Evolutionary conservation across 1,284 basidiomycete species (phyloP), one percentile per base, ranked within the genome.

Genomic region (Trichosporon coremiiforme): DNA sequence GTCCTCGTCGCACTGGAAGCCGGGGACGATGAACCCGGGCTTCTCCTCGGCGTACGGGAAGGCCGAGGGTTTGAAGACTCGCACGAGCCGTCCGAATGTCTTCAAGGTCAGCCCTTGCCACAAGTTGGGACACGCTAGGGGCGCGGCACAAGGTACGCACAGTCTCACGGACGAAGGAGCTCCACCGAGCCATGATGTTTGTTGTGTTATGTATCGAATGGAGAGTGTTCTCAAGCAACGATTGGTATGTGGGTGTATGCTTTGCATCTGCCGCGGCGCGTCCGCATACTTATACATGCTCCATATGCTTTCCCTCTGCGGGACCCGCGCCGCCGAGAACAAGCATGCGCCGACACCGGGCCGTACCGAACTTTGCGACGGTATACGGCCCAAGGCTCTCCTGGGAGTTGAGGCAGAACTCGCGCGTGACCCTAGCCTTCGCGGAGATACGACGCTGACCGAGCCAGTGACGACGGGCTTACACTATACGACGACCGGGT

Each of bases 21-120:
- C 71, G 17, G 75, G 75, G 3, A 76, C 47, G 6, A 57, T 64
- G 33, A 71, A 76, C 45, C 20, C 72, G 2, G 65, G 63, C 41
- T 64, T 45, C 65, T 76, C 75, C 53, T 77, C 76, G 15, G 74
- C 70, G 67, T 76, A 73, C 35, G 63, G 64, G 64, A 80, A 78
- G 10, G 31, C 57, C 2, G 57, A 31, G 20, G 57, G 57, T 15
- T 8, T 3, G 31, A 60, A 33, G 5, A 60, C 15, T 13, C 57
- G 57, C 57, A 60, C 57, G 57, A 60, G 57, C 57, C 15, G 57
- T 33, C 57, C 57, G 57, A 60, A 60, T 7, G 57, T 60, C 57
- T 60, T 31, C 8, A 8, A 1, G 5, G 57, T 60, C 31, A 60
- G 57, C 31, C 8, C 1, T 7, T 17, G 29, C 57, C 57, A 60